These are phyloP conservation scores for Thelonectria discophora DNA, from an alignment of 2,329 filamentous ascomycete species.

Conservation along the genomic window DNA sequence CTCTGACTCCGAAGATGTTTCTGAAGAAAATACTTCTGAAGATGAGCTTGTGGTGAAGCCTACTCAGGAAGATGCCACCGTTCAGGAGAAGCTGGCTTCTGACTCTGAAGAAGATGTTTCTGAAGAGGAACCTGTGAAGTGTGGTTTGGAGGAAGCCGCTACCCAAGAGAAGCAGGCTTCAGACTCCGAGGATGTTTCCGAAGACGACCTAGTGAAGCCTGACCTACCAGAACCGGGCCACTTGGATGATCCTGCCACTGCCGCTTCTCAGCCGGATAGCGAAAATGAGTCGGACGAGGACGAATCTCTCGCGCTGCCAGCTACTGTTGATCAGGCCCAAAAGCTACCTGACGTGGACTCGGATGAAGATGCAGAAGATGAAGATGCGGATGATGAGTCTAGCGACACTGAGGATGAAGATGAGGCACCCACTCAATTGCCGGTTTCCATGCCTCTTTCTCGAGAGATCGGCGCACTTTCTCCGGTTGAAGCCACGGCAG, in stretches of 20 bases:
- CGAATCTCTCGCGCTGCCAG: neutral
- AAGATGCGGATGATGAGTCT: neutral
- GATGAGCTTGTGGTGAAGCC: too few relatives aligned
- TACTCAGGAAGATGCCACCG: neutral
- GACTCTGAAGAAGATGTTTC: slow-evolving; percentile 6
- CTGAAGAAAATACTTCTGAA: too few relatives aligned
- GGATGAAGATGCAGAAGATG: neutral
- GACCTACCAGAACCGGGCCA: neutral
- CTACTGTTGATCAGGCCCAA: neutral
- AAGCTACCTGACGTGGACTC: neutral
- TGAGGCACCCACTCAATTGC: too few relatives aligned
- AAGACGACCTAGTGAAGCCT: neutral
- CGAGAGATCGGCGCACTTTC: neutral
- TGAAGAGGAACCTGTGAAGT: too few relatives aligned
- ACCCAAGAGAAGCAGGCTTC: neutral
- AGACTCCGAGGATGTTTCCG: neutral
- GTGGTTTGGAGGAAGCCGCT: neutral
- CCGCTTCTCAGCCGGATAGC: neutral
- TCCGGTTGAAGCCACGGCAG: neutral
- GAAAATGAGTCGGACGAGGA: slow-evolving; percentile 1
- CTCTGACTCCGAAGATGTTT: too few relatives aligned
- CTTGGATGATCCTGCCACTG: neutral
- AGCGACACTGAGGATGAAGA: slow-evolving; percentile 3
- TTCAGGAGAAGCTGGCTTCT: neutral
- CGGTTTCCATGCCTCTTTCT: neutral